Conservation (phyloP, 768 basidiomycete genomes). For the Fistulinella prunicolor region DNA sequence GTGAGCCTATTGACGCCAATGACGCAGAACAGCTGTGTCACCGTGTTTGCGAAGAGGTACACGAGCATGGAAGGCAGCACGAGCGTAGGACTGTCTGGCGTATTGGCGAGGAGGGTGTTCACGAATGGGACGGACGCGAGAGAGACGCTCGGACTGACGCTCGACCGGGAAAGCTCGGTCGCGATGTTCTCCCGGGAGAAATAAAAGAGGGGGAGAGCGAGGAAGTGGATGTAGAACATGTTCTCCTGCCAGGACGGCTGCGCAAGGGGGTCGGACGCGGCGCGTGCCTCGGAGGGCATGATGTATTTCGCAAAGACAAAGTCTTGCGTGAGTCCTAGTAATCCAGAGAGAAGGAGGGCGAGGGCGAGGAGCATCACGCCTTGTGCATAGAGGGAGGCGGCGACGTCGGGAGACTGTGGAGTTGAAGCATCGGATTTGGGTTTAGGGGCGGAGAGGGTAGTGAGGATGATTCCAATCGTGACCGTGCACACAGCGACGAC, state of each 20-base stretch:
- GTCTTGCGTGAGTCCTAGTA: conserved; percentile 85
- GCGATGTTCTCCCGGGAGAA: conserved; percentile 53
- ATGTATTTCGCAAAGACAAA: conserved; percentile 61
- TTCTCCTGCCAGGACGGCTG: conserved; percentile 74
- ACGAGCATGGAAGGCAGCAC: conserved; percentile 62
- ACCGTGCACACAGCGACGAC: conserved; percentile 76
- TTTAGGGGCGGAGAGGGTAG: conserved; percentile 73
- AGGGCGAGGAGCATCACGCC: conserved; percentile 73
- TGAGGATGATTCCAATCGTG: conserved; percentile 72
- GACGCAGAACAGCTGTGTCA: conserved; percentile 83
- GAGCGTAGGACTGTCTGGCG: neutral
- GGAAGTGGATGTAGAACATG: conserved; percentile 88
- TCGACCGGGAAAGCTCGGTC: conserved; percentile 16
- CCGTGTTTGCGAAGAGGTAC: conserved; percentile 69
- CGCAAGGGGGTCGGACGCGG: no score
- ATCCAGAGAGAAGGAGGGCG: conserved; percentile 76
- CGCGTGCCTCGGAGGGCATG: conserved; percentile 20
- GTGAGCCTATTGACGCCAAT: conserved; percentile 87
- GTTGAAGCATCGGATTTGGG: conserved; percentile 24
- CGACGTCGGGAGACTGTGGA: no score
- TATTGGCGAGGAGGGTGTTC: neutral
- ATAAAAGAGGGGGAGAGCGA: conserved; percentile 75
- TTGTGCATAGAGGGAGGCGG: conserved; percentile 46
- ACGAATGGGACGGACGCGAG: conserved; percentile 8
- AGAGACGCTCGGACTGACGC: conserved; percentile 13